Conservation (phyloP, 2,329 filamentous ascomycete species). For the Colletotrichum neosansevieriae region DNA sequence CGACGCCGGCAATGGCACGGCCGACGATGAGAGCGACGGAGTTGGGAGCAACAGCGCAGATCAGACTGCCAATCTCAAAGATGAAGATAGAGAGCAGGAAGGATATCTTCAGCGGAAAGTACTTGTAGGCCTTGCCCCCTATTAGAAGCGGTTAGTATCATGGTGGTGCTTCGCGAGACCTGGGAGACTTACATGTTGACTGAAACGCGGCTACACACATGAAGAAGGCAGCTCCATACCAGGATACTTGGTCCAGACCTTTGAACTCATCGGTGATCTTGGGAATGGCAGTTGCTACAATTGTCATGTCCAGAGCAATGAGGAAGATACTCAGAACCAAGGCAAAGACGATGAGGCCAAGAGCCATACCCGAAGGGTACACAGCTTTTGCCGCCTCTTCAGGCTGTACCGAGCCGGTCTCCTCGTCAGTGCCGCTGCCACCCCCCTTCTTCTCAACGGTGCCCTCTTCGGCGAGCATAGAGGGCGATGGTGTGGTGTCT, state of each 20-base stretch:
- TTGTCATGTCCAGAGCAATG: constrained; percentile 64
- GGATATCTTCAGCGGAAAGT: constrained; percentile 63
- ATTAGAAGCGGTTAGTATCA: constrained; percentile 42
- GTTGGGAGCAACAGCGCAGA: constrained; percentile 63
- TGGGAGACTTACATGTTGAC: constrained; percentile 49
- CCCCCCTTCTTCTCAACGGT: constrained; percentile 33
- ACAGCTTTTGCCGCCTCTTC: constrained; percentile 46
- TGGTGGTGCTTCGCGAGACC: constrained; percentile 32
- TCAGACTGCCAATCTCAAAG: constrained; percentile 66
- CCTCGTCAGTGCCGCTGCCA: constrained; percentile 34
- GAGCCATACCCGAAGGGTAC: constrained; percentile 54
- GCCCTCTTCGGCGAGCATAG: constrained; percentile 25
- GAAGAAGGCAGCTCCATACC: constrained; percentile 70
- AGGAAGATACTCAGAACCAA: constrained; percentile 62
- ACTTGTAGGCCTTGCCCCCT: constrained; percentile 63
- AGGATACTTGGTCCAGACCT: constrained; percentile 65
- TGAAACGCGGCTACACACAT: constrained; percentile 60
- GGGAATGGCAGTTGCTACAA: constrained; percentile 68
- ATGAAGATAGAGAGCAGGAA: constrained; percentile 62
- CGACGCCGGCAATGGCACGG: constrained; percentile 61
- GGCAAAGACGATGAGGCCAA: constrained; percentile 59
- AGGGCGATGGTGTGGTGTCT: constrained; percentile 36
- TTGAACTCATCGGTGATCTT: constrained; percentile 67
- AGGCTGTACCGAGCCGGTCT: constrained; percentile 20
- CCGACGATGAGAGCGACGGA: constrained; percentile 63